phyloP scores from a whole-genome alignment of 768 basidiomycete genomes.

The Boletellus sp. region DNA sequence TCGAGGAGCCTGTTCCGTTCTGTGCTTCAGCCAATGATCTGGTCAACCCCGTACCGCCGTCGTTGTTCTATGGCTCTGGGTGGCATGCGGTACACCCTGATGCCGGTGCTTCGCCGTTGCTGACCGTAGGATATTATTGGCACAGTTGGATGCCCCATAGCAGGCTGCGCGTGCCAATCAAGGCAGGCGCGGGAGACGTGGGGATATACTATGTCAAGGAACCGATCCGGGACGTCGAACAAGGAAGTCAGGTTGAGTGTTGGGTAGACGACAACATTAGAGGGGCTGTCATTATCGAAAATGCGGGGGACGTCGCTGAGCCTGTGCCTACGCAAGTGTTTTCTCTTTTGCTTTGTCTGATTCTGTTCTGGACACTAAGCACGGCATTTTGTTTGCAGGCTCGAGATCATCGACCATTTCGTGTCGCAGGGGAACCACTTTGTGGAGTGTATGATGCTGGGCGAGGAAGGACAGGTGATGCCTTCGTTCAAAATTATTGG shows the following conservation, averaged over 20 bases:
- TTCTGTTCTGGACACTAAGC: background rate
- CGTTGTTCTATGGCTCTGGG: slow-evolving; percentile 89
- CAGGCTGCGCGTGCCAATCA: slow-evolving; percentile 77
- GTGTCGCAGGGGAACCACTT: slow-evolving; percentile 90
- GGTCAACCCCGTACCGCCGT: slow-evolving; percentile 94
- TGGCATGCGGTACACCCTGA: slow-evolving; percentile 80
- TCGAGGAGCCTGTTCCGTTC: slow-evolving; percentile 85
- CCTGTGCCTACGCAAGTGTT: slow-evolving; percentile 62
- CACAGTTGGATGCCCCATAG: slow-evolving; percentile 83
- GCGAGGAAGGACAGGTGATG: slow-evolving; percentile 80
- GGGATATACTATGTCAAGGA: slow-evolving; percentile 88
- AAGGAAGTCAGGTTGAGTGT: slow-evolving; percentile 76
- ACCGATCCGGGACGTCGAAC: slow-evolving; percentile 50
- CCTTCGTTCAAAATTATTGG: slow-evolving; percentile 89
- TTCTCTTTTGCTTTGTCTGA: background rate
- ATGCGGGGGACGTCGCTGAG: slow-evolving; percentile 63
- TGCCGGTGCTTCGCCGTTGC: slow-evolving; percentile 40
- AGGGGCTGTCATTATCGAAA: slow-evolving; percentile 75
- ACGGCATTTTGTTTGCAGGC: slow-evolving; percentile 37
- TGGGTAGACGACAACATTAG: slow-evolving; percentile 97
- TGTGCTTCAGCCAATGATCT: slow-evolving; percentile 97
- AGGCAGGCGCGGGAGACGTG: slow-evolving; percentile 85
- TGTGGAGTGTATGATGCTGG: slow-evolving; percentile 85
- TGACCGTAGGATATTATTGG: slow-evolving; percentile 84
- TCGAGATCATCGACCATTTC: slow-evolving; percentile 80